phyloP scores from a whole-genome alignment of 2,329 filamentous ascomycete genomes.

The Didymella pomorum region DNA sequence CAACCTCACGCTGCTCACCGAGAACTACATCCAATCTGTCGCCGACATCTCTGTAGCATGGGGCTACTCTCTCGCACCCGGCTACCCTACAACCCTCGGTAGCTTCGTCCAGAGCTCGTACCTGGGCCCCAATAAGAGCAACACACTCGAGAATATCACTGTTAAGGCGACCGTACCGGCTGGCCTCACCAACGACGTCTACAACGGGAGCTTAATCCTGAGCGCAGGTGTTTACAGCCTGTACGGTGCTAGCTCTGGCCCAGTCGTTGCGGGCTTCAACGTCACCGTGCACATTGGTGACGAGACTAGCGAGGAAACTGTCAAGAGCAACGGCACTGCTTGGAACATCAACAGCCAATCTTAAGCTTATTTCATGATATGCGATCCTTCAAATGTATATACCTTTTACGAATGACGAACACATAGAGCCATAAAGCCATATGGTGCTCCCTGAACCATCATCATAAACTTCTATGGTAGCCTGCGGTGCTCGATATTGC shows the following conservation, averaged over 20 bases:
- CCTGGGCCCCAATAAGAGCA: slow-evolving; percentile 48
- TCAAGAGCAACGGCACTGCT: slow-evolving; percentile 19
- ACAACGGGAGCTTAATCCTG: slow-evolving; percentile 27
- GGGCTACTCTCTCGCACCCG: slow-evolving; percentile 43
- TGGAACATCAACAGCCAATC: slow-evolving; percentile 16
- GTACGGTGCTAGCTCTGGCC: slow-evolving; percentile 32
- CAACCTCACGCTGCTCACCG: slow-evolving; percentile 51
- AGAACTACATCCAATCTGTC: slow-evolving; percentile 57
- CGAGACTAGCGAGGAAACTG: slow-evolving; percentile 23
- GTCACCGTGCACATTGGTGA: slow-evolving; percentile 31
- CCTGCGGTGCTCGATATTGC: background rate
- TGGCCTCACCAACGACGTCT: slow-evolving; percentile 12
- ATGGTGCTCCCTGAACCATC: background rate
- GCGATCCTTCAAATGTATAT: background rate
- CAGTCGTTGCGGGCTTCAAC: slow-evolving; percentile 30
- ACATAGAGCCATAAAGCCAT: background rate
- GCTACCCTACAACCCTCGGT: slow-evolving; percentile 45
- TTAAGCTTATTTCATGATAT: background rate
- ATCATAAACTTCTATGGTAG: background rate
- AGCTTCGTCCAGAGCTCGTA: slow-evolving; percentile 42
- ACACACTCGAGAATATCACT: slow-evolving; percentile 37
- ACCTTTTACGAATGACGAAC: background rate
- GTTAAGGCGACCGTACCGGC: slow-evolving; percentile 28
- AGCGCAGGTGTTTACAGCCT: slow-evolving; percentile 38
- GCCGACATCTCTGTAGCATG: slow-evolving; percentile 57